Base-by-base conservation (phyloP, 2,329 filamentous ascomycete genomes). In the Xylaria sp. region DNA sequence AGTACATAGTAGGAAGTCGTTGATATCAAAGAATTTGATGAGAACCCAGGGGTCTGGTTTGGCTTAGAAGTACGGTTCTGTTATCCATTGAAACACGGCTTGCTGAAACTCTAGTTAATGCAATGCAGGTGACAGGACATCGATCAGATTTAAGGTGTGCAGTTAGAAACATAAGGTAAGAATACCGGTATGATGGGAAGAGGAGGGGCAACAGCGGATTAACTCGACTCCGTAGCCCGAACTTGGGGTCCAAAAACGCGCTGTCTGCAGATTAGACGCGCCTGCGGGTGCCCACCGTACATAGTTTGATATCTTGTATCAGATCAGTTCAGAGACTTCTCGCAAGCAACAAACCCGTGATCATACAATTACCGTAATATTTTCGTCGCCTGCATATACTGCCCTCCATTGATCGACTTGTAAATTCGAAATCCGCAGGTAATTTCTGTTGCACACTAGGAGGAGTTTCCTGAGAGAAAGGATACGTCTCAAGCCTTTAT, bases 171-270 rank as follows among this genome's bases (percentile, higher is more conserved):
- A 8, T 2, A 25, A 52, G 48, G n/a, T 10, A 12, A 20, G n/a
- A 20, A 45, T n/a, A 23, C 36, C n/a, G n/a, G n/a, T 39, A 15
- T 39, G 13, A 34, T n/a, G n/a, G 23, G n/a, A 30, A 32, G 55
- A 28, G 48, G 36, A 39, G 36, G 25, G 25, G n/a, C n/a, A n/a
- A n/a, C 18, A 39, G 57, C 67, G 60, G 57, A 69, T 67, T 39
- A 69, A 67, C 53, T 62, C 60, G 50, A 57, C 50, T 65, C 64
- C 67, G 67, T 39, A 48, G 57, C 63, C 63, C 32, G 34, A 36
- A 36, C 34, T 39, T 39, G 13, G 36, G 36, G 15, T 39, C 36
- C 36, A 39, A n/a, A n/a, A 23, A 12, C 45, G 23, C 45, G 45
- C 45, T 25, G 8, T 46, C 5, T 20, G 20, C 20, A 13, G 20